Conservation (phyloP, 768 basidiomycete species). For the Clavaria fumosa region DNA sequence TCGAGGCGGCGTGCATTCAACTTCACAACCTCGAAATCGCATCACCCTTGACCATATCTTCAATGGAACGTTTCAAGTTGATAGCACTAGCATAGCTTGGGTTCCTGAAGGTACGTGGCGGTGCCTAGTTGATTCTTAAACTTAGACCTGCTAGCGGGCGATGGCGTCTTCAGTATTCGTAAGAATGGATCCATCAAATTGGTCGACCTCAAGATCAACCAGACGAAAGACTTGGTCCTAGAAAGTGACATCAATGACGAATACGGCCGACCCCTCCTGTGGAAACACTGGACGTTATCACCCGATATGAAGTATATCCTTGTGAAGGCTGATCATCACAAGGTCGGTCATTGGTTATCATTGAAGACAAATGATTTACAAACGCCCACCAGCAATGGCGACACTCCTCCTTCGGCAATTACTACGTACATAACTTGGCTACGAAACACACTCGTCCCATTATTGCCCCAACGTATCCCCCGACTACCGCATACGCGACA, state of each 20-base stretch:
- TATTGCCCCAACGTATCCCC: slow-evolving; percentile 48
- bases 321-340: slow-evolving; percentile 55
- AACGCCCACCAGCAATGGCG: slow-evolving; percentile 68
- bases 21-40: slow-evolving; percentile 38
- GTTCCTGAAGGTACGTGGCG: slow-evolving; percentile 67
- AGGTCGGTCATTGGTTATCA: slow-evolving; percentile 30
- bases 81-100: slow-evolving; percentile 50
- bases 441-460: slow-evolving; percentile 58
- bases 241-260: slow-evolving; percentile 49
- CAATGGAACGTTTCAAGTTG: slow-evolving; percentile 69
- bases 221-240: slow-evolving; percentile 44
- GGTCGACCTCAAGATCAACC: slow-evolving; percentile 66
- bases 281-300: slow-evolving; percentile 66
- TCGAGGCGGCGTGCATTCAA: slow-evolving; percentile 36
- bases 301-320: slow-evolving; percentile 85
- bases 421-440: slow-evolving; percentile 75
- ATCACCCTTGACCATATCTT: slow-evolving; percentile 84
- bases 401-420: slow-evolving; percentile 79
- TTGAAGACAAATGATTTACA: no score
- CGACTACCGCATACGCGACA: slow-evolving; percentile 60
- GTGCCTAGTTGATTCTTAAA: background rate
- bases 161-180: slow-evolving; percentile 73
- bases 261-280: slow-evolving; percentile 32
- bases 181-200: slow-evolving; percentile 56
- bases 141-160: slow-evolving; percentile 47